A percentile compares a stretch with the other conserved stretches of the same genome.
Conservation (phyloP, 2,329 filamentous ascomycete species). For the Microsporum canis region DNA sequence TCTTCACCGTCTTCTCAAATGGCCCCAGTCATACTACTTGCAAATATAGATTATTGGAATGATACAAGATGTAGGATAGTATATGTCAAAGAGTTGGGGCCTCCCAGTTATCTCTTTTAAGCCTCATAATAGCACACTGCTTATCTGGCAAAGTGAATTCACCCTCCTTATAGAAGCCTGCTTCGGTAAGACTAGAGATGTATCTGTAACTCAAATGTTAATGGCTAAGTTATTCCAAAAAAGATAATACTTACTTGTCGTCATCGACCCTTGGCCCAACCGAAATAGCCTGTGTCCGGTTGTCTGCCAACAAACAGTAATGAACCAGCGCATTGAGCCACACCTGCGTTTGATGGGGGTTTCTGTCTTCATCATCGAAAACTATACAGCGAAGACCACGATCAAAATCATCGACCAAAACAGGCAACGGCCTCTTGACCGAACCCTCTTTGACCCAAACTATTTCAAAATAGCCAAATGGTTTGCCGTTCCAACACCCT, state of each 20-base stretch:
- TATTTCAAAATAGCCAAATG: conserved; percentile 94
- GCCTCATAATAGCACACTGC: conserved; percentile 73
- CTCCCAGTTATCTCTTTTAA: conserved; percentile 69
- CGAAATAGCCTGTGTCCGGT: conserved; percentile 69
- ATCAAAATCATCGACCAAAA: conserved; percentile 65
- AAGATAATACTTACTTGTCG: conserved; percentile 51
- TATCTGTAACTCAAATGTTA: conserved; percentile 40
- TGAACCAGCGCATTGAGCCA: conserved; percentile 87
- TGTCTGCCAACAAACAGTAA: conserved; percentile 66
- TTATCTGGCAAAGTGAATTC: conserved; percentile 87
- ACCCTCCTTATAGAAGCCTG: conserved; percentile 75
- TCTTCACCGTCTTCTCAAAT: too few relatives aligned
- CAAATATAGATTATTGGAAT: too few relatives aligned
- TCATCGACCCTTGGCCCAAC: conserved; percentile 91
- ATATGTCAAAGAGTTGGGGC: conserved; percentile 47
- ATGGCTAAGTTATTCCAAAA: not conserved
- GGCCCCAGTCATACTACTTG: too few relatives aligned
- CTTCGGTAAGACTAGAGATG: conserved; percentile 56
- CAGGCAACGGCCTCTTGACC: conserved; percentile 56
- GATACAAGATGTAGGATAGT: not conserved
- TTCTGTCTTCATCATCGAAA: conserved; percentile 84
- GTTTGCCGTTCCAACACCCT: conserved; percentile 85
- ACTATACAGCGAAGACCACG: conserved; percentile 79
- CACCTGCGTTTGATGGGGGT: conserved; percentile 58
- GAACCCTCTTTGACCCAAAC: conserved; percentile 96